These are phyloP conservation scores for Cladorrhinum samala DNA, from an alignment of 495 filamentous ascomycete species.

Conservation along the genomic window DNA sequence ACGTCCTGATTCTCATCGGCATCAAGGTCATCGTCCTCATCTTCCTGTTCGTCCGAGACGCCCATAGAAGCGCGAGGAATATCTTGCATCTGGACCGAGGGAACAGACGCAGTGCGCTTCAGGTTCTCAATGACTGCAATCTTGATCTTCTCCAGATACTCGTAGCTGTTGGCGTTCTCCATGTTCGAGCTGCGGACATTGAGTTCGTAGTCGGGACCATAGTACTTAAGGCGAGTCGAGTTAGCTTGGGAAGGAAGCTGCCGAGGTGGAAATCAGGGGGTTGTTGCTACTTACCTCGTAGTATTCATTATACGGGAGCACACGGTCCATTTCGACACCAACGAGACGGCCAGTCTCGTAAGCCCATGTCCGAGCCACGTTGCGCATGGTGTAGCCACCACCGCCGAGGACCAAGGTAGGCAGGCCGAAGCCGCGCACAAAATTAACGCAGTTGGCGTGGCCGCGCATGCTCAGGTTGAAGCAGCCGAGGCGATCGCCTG, in stretches of 20 bases:
- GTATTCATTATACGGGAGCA: slow-evolving; percentile 96
- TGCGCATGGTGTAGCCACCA: slow-evolving; percentile 98
- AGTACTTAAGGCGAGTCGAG: no score
- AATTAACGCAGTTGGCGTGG: slow-evolving; percentile 96
- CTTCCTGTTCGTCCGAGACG: slow-evolving; percentile 75
- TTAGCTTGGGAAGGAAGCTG: no score
- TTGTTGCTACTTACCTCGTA: slow-evolving; percentile 76
- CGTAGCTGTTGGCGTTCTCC: slow-evolving; percentile 94
- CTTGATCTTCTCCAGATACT: slow-evolving; percentile 96
- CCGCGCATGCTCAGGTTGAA: slow-evolving; percentile 98
- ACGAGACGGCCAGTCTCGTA: slow-evolving; percentile 92
- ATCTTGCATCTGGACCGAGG: slow-evolving; percentile 91
- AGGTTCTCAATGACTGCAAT: slow-evolving; percentile 88
- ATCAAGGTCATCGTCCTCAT: slow-evolving; percentile 79
- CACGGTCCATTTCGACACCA: slow-evolving; percentile 66
- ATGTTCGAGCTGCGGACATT: slow-evolving; percentile 95
- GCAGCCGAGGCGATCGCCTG: slow-evolving; percentile 89
- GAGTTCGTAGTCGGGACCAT: slow-evolving; percentile 91
- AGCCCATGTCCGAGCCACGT: slow-evolving; percentile 95
- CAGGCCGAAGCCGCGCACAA: slow-evolving; percentile 84
- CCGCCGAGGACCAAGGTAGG: slow-evolving; percentile 90
- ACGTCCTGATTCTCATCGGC: slow-evolving; percentile 86
- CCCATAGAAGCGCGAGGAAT: slow-evolving; percentile 75
- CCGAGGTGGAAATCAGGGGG: no score
- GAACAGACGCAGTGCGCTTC: slow-evolving; percentile 76